Base-by-base conservation (phyloP, 2,329 filamentous ascomycete species). In the Pyrenophora tritici-repentis region DNA sequence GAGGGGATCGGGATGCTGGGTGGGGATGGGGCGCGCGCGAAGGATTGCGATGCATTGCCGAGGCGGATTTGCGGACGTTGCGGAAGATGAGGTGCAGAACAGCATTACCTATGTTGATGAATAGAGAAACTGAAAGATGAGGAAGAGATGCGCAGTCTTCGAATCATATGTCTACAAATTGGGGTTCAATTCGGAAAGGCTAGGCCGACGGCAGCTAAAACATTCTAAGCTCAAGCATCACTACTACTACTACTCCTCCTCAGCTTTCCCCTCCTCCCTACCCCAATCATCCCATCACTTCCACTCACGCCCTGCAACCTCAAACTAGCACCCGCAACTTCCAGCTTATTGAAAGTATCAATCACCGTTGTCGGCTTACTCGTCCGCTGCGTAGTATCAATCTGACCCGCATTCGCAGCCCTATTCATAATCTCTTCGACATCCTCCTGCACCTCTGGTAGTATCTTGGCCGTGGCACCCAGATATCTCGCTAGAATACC, bases 401-500 rank as follows among this genome's bases (percentile, higher is more conserved):
- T 47, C 22, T 56, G 56, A 17, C 55, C 53, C 3, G 44, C 50
- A 16, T 33, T 56, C 3, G 53, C 58, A 17, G 60, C 56, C 10
- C 40, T 20, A 26, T 37, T 47, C 14, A 65, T 50, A 14, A 68
- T 42, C 1, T 41, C 43, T 18, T 35, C 35, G 34, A 64, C 51
- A 13, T 59, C 54, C 2, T 50, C 50, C 22, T 34, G 42, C 3
- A 66, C 34, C 12, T 61, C 57, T 6, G 65, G 63, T 32, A 66
- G n/a, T 3, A 65, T 13, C 16, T 47, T 47, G 0, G 65, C 65
- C 6, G 59, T 61, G 3, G 63, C 61, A 13, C 66, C 66, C 48
- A 69, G 29, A 62, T 62, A 68, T n/a, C 66, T 46, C 10, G 66
- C 66, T 45, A 69, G 38, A 14, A 59, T 50, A 0, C 62, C 66